Percentiles rank a stretch among this genome's conserved stretches.
phyloP scores from a whole-genome alignment of 2,329 filamentous ascomycete genomes.

The Penicillium rolfsii region DNA sequence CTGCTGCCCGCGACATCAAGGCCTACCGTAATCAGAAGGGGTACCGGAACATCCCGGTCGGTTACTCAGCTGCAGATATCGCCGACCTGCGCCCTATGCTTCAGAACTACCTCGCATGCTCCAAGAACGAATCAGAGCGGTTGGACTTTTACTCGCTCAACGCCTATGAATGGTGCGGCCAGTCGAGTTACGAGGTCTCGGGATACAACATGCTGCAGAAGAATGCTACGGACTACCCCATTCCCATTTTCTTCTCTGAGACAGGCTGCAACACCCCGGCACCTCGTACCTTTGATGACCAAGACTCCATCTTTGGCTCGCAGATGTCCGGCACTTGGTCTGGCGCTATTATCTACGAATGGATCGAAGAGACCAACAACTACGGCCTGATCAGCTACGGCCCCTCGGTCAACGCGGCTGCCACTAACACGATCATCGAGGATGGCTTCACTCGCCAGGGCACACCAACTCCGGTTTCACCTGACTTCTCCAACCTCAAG shows the following conservation, averaged over 20 bases:
- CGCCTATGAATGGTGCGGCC: conserved; percentile 79
- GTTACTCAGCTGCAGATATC: conserved; percentile 87
- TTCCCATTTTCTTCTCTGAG: conserved; percentile 90
- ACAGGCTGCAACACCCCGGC: conserved; percentile 72
- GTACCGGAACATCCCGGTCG: conserved; percentile 80
- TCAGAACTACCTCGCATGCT: conserved; percentile 78
- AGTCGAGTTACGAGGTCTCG: conserved; percentile 59
- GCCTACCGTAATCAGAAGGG: conserved; percentile 73
- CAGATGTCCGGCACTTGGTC: conserved; percentile 73
- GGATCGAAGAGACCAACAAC: conserved; percentile 81
- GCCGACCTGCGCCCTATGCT: conserved; percentile 67
- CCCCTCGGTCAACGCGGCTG: conserved; percentile 54
- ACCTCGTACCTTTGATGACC: conserved; percentile 59
- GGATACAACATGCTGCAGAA: conserved; percentile 72
- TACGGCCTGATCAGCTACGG: conserved; percentile 83
- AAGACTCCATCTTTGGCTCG: conserved; percentile 73
- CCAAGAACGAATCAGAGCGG: conserved; percentile 65
- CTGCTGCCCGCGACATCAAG: conserved; percentile 80
- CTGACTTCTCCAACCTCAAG: conserved; percentile 79
- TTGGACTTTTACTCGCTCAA: conserved; percentile 87
- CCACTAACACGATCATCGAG: conserved; percentile 58
- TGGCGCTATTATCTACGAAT: conserved; percentile 84
- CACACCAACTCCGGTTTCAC: conserved; percentile 70
- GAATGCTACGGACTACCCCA: conserved; percentile 69
- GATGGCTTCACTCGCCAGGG: conserved; percentile 73